Base-by-base conservation (phyloP, 1,284 basidiomycete genomes). In the Puccinia sorghi region DNA sequence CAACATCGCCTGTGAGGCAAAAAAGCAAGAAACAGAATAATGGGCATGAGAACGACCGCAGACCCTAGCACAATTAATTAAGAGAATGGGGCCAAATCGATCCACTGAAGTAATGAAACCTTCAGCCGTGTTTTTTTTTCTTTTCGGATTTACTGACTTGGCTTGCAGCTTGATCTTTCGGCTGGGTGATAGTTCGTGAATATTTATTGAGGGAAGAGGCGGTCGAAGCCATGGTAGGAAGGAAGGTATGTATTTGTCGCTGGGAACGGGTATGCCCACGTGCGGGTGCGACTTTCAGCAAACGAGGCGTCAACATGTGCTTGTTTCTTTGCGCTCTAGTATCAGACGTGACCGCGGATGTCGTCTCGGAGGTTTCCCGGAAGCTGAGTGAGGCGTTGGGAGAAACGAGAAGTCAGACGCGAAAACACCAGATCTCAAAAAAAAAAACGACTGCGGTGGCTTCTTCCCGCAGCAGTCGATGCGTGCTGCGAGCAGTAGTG, bases 141-240 rank as follows among this genome's bases (percentile, higher is more conserved):
- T 27, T n/a, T 46, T 41, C n/a, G 70, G 25, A 74, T 27, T 77
- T 41, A 83, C 85, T 70, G 82, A 91, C 93, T 89, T 96, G 94
- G 83, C 92, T 93, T 57, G 94, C 94, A 64, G 93, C 94, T 85
- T 97, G 94, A 83, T 90, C 90, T 85, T 97, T 97, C 41, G 92
- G 91, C 84, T 91, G 89, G 13, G 94, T 97, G 82, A 97, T 88
- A 25, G 87, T 88, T 82, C 90, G 87, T 83, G 92, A 93, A 87
- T 93, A 90, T 77, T 92, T 88, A 85, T 97, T 97, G 87, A 95
- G 87, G 22, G 67, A 48, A 32, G 76, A 37, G 15, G n/a, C 25
- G 22, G 22, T 46, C 8, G 67, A 22, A 39, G 46, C 32, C 54
- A 72, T 72, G 1, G 70, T 25, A 4, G 70, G n/a, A 59, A 12